These are phyloP conservation scores for Eucalyptus regnans DNA, from an alignment of 345 rosid genomes.

Conservation along the genomic window DNA sequence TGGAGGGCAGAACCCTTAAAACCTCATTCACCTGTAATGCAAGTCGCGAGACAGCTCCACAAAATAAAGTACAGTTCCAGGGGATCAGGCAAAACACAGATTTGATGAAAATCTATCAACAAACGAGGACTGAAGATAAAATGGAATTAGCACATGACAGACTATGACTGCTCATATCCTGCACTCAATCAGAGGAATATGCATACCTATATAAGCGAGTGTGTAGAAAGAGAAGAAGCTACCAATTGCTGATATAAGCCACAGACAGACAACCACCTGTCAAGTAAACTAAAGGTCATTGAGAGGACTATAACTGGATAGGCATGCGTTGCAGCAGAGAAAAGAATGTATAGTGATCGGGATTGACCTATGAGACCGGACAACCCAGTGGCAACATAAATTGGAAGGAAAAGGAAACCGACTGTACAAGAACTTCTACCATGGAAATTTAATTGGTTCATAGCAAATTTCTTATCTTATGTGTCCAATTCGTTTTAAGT, in stretches of 20 bases:
- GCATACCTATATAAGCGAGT: slow-evolving; percentile 74
- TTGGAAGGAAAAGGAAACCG: not conserved
- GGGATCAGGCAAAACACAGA: not conserved
- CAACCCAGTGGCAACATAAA: not conserved
- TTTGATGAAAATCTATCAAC: not conserved
- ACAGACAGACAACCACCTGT: slow-evolving; percentile 82
- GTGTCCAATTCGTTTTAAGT: not conserved
- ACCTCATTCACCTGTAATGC: not conserved
- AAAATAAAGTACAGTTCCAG: not conserved
- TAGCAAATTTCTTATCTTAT: not conserved
- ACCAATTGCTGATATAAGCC: slow-evolving; percentile 81
- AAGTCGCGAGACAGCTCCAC: not conserved
- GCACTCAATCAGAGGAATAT: not conserved
- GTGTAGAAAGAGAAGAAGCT: slow-evolving; percentile 82
- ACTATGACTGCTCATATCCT: not conserved
- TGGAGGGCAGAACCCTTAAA: not conserved
- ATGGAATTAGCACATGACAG: not conserved
- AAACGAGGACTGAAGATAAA: not conserved
- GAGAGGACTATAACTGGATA: not conserved
- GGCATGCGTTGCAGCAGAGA: not conserved
- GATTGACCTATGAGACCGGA: not conserved
- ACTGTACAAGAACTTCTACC: not conserved
- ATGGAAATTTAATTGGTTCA: not conserved
- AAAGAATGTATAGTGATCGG: not conserved
- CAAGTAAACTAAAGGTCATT: not conserved